These are phyloP conservation scores for Mycena chlorophos DNA, from an alignment of 768 basidiomycete species.

Conservation along the genomic window DNA sequence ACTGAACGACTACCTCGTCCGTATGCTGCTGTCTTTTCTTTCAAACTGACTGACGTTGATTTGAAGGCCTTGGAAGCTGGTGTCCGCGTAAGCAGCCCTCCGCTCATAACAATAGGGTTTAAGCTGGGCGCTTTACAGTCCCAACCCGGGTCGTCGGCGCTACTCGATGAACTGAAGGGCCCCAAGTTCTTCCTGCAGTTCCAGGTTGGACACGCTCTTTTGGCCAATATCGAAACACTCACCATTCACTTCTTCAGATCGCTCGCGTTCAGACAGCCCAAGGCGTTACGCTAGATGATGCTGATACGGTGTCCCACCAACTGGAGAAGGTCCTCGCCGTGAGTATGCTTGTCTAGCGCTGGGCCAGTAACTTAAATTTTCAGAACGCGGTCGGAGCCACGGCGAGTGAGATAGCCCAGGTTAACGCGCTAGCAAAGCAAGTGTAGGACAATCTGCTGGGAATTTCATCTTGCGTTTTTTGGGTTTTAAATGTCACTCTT, in stretches of 20 bases:
- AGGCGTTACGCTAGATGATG: slow-evolving; percentile 25
- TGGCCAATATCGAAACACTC: no score
- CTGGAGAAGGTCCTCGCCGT: slow-evolving; percentile 30
- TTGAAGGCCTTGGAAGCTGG: slow-evolving; percentile 31
- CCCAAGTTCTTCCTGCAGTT: slow-evolving; percentile 35
- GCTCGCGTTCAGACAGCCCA: slow-evolving; percentile 28
- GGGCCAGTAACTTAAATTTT: neutral
- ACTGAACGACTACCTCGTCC: slow-evolving; percentile 31
- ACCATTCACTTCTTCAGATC: no score
- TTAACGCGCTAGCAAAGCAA: slow-evolving; percentile 24
- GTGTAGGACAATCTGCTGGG: no score
- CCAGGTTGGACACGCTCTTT: slow-evolving; percentile 16
- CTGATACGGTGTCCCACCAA: slow-evolving; percentile 31
- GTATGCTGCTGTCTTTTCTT: no score
- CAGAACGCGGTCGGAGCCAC: slow-evolving; percentile 32
- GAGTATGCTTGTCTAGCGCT: neutral
- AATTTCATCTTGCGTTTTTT: slow-evolving; percentile 2
- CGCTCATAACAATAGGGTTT: neutral
- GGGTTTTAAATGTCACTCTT: slow-evolving; percentile 2
- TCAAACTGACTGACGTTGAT: no score
- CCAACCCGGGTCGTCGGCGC: slow-evolving; percentile 24
- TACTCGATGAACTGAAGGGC: slow-evolving; percentile 29
- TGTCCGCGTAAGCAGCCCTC: slow-evolving; percentile 21
- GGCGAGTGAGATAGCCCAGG: slow-evolving; percentile 27
- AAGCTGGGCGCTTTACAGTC: slow-evolving; percentile 17